Conservation (phyloP, 495 filamentous ascomycete genomes). For the Talaromyces ruber region DNA sequence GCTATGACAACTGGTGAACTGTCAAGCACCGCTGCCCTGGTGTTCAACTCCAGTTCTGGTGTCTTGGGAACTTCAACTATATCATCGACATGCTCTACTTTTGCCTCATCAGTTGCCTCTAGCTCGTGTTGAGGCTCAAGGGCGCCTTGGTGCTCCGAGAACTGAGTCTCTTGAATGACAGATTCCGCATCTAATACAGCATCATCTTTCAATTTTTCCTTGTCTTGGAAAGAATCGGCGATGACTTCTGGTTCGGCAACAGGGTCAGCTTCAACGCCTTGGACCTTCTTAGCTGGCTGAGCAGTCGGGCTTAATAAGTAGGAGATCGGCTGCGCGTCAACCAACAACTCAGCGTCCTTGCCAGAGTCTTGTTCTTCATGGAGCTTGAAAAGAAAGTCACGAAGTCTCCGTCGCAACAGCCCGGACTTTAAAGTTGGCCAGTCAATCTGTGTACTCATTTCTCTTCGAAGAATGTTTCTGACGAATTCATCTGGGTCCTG, state of each 20-base stretch:
- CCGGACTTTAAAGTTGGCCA: conserved; percentile 48
- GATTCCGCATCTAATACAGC: not conserved
- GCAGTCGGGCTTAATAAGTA: conserved; percentile 21
- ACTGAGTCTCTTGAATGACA: conserved; percentile 2
- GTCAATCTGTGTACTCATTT: conserved; percentile 38
- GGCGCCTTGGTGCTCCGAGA: not conserved
- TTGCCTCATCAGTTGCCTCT: not conserved
- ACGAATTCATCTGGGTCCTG: conserved; percentile 58
- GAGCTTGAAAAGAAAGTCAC: conserved; percentile 41
- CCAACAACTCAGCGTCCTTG: conserved; percentile 14
- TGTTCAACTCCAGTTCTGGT: conserved; percentile 13
- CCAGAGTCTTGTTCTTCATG: conserved; percentile 33
- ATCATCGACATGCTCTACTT: conserved; percentile 4
- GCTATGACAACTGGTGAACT: not conserved
- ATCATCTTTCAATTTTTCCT: not conserved
- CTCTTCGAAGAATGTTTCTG: conserved; percentile 37
- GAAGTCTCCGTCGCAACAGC: conserved; percentile 42
- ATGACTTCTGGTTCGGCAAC: not conserved
- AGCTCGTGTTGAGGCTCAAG: not conserved
- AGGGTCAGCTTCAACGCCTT: not conserved
- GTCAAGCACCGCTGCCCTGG: not conserved
- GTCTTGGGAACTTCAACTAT: conserved; percentile 27
- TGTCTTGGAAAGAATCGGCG: not conserved
- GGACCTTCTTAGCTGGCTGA: not conserved
- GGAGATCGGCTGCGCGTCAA: conserved; percentile 22